Evolutionary conservation across 1,139 yeast genomes (phyloP).

Genomic region (Protomyces lactucae-debilis): DNA sequence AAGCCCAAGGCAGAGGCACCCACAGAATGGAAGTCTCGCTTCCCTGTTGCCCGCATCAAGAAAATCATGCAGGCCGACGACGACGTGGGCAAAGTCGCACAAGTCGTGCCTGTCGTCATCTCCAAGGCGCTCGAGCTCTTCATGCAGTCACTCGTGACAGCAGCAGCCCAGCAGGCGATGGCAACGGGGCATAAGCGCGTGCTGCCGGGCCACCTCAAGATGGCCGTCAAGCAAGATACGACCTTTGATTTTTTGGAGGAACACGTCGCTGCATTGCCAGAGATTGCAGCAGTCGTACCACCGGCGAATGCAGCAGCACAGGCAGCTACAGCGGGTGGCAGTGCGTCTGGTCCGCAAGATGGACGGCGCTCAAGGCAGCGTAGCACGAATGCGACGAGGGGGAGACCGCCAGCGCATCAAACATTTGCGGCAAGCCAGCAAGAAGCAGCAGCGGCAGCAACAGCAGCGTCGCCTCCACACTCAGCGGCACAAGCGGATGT

Average conservation of each 20-base stretch:
- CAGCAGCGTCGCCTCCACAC: background rate
- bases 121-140: constrained; percentile 86
- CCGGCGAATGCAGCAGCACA: background rate
- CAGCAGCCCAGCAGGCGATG: constrained; percentile 73
- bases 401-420: background rate
- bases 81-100: constrained; percentile 97
- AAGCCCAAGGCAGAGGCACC: constrained; percentile 21
- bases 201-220: constrained; percentile 73
- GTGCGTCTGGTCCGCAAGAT: background rate
- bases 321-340: background rate
- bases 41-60: constrained; percentile 68
- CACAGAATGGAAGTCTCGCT: constrained; percentile 25
- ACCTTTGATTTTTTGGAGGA: constrained; percentile 88
- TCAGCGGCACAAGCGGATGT: background rate
- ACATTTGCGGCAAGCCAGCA: background rate
- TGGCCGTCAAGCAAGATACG: constrained; percentile 79
- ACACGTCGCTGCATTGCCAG: constrained; percentile 50
- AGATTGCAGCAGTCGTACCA: background rate
- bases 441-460: background rate
- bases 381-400: background rate
- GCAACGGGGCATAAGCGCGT: constrained; percentile 73
- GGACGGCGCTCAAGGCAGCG: background rate
- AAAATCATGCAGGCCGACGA: constrained; percentile 97
- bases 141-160: constrained; percentile 83
- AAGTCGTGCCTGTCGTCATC: constrained; percentile 94